These are phyloP conservation scores for Malbranchea zuffiana DNA, from an alignment of 2,329 filamentous ascomycete species.

Conservation along the genomic window DNA sequence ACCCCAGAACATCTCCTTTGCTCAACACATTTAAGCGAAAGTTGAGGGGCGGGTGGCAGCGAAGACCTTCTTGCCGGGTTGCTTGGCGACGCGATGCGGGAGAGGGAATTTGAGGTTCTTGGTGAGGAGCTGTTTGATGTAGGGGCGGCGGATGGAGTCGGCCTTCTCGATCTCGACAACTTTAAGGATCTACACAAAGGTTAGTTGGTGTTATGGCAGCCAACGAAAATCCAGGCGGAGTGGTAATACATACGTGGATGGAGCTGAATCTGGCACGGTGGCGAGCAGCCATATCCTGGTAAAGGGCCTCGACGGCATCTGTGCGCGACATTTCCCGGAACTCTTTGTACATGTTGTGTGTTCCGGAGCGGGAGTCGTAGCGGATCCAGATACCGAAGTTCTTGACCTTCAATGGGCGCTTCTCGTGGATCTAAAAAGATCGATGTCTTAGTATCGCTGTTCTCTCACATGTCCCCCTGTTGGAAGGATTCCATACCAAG, in stretches of 20 bases:
- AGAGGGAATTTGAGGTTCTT: constrained; percentile 98
- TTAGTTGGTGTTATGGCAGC: constrained; percentile 8
- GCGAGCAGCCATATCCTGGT: constrained; percentile 99
- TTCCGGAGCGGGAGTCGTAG: constrained; percentile 98
- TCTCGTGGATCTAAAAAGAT: constrained; percentile 73
- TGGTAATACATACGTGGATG: constrained; percentile 69
- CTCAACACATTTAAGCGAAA: constrained; percentile 66
- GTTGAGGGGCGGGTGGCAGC: constrained; percentile 86
- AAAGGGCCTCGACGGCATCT: constrained; percentile 90
- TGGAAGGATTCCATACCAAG: constrained; percentile 59
- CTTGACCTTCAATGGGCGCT: constrained; percentile 99
- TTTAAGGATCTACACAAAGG: constrained; percentile 73
- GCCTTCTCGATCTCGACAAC: constrained; percentile 94
- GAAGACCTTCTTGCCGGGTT: constrained; percentile 80
- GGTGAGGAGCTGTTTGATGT: constrained; percentile 96
- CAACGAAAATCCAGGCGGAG: not conserved
- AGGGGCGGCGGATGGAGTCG: constrained; percentile 91
- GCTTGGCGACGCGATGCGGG: constrained; percentile 85
- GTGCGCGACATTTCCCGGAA: constrained; percentile 97
- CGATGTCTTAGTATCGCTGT: not conserved
- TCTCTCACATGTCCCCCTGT: not conserved
- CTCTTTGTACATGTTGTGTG: constrained; percentile 99
- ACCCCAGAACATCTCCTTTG: constrained; percentile 6
- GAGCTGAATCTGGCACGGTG: constrained; percentile 97
- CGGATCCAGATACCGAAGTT: constrained; percentile 99